Base-by-base conservation (phyloP, 2,329 filamentous ascomycete species). In the Sporothrix euskadiensis region DNA sequence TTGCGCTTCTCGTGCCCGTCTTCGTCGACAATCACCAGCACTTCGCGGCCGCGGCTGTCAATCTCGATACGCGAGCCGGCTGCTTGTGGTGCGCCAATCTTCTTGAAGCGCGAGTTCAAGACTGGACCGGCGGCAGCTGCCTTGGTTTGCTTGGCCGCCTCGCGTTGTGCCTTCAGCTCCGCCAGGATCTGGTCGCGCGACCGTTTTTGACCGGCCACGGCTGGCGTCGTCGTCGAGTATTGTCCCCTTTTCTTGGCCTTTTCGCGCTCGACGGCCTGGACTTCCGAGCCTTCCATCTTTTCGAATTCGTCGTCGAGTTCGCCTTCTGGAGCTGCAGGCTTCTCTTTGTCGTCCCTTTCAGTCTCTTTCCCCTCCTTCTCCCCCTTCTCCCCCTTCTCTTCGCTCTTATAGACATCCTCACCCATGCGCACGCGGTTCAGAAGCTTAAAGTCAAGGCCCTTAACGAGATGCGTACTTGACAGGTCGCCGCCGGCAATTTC, bases 391-490 rank as follows among this genome's bases (percentile, higher is more conserved):
- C 80, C 77, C 9, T 78, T 79, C 8, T 83, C 81, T n/a, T 78
- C 79, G 5, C 83, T 81, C n/a, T 79, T 81, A 76, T 85, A 87
- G 1, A 93, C 86, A 81, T 94, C 84, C 80, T 94, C 92, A 56
- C 92, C 92, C 72, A 86, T 87, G 74, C 87, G 87, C 74, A 92
- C 86, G 76, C 90, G 86, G 80, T 92, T 88, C 39, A 94, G 83
- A 14, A 98, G 84, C 80, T 92, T 92, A 80, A 94, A 92, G 82
- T 99, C 96, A 69, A 99, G 83, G 0, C 96, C 96, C 80, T 98
- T 98, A 66, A 98, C 91, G 76, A 98, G 83, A 85, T 97, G 94
- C 16, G 94, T 97, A 77, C 90, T 93, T 16, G 85, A 85, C 30
- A 94, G 82, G 80, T 97, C 92, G 8, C 94, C 95, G 3, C 94